Base-by-base conservation (phyloP, 805 yeast species). In the Zygoascus flipseniorum region DNA sequence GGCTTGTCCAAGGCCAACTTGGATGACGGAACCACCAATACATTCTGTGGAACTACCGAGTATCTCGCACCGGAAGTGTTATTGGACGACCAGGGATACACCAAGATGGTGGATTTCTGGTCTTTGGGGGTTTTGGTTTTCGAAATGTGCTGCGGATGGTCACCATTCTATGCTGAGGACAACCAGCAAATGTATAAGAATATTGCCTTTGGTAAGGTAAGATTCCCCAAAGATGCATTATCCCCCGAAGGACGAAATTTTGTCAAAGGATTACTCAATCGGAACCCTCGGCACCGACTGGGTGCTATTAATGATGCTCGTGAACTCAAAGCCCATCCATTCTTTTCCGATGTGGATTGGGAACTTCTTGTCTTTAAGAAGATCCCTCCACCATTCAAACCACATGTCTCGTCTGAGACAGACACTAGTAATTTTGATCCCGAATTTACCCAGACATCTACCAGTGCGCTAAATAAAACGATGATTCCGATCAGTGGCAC, bases 91-190 rank as follows among this genome's bases (percentile, higher is more conserved):
- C 80, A 87, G 52, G 99, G 99, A 16, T 93, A 93, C 72, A 93
- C 98, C 41, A 89, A 90, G 70, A 92, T 93, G 98, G 99, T 93
- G 56, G 99, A 93, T 69, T 93, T 93, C 64, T 93, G 99, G 99
- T 90, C 98, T 2, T 74, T 93, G 54, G 99, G 99, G 56, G 99
- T 93, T 26, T 75, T 93, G 54, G 89, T 93, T 47, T 93, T 93
- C 70, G 99, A 93, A 73, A 93, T 93, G 99, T 90, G 98, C 70
- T 93, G 98, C 73, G 99, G 99, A 50, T 93, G 98, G 99, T 86
- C 96, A 4, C 99, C 99, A 52, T 93, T 93, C 69, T 93, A 89
- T 65, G 99, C 98, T 28, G 97, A 92, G 58, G 92, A 89, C 69
- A 89, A 96, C 50, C 98, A 93, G 73, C 97, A 93, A 70, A 93